phyloP scores from a whole-genome alignment of 768 basidiomycete genomes.

The Pulveroboletus sp. region DNA sequence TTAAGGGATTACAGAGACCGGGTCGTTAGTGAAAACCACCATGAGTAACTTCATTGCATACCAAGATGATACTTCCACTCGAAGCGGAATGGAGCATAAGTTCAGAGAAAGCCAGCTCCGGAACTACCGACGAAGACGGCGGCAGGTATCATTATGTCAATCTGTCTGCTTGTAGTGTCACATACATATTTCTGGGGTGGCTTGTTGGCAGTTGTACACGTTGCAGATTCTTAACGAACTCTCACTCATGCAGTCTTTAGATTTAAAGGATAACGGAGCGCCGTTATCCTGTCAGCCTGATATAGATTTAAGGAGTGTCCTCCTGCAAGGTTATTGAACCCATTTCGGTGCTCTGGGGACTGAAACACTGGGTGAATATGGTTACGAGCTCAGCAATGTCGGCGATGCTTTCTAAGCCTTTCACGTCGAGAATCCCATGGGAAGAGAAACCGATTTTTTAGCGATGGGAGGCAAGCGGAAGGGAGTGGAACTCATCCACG shows the following conservation, averaged over 20 bases:
- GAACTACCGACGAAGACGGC: neutral
- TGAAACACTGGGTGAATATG: neutral
- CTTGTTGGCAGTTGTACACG: neutral
- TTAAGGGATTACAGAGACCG: neutral
- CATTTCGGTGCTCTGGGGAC: neutral
- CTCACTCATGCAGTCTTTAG: neutral
- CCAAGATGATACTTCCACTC: neutral
- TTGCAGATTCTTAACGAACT: neutral
- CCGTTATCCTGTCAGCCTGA: neutral
- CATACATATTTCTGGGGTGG: too few species aligned
- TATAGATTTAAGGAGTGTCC: neutral
- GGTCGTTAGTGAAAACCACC: neutral
- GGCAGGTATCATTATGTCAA: neutral
- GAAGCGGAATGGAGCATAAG: neutral
- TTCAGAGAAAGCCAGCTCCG: neutral
- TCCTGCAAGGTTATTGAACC: neutral
- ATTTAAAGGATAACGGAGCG: neutral
- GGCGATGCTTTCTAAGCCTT: neutral
- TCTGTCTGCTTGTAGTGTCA: too few species aligned
- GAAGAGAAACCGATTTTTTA: neutral
- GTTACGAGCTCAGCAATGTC: neutral
- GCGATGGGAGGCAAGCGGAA: neutral
- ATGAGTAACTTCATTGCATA: neutral
- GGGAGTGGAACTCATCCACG: neutral
- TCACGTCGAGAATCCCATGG: neutral